Evolutionary conservation across 2,329 filamentous ascomycete species (phyloP), one percentile per base, ranked within the genome.

Genomic region (Zalaria sp.): DNA sequence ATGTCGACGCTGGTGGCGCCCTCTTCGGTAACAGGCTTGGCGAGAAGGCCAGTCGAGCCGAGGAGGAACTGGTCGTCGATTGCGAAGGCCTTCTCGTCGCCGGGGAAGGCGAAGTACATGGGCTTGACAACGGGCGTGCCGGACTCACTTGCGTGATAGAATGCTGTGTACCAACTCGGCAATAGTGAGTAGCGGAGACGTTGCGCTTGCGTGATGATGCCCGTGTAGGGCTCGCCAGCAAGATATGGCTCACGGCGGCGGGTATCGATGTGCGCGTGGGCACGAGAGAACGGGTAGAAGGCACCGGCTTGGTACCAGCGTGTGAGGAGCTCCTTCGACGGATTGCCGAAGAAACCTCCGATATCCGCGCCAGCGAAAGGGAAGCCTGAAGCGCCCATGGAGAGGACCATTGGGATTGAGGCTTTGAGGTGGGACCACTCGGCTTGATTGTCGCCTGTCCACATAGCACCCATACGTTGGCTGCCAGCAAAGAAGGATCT

Each of bases 271-370:
- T 98, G 91, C 5, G 91, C 91, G 58, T 98, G 91, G 2, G 79
- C 91, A 47, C 91, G 84, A 82, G 96, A 93, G 69, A 96, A 98
- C 5, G 91, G 91, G 60, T 96, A 96, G 70, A 93, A 98, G 43
- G 85, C 84, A 47, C 91, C 91, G 29, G 88, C 79, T 63, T 98
- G 91, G 64, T 94, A 98, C 91, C 91, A 98, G 34, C 91, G 79
- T 7, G 84, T 83, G 51, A 93, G 73, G 25, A 98, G 75, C 46
- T 98, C 89, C 56, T 88, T 88, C 53, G 83, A 83, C 0, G 91
- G 91, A 63, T 98, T 95, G 43, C 91, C 89, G 54, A 98, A 98
- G 72, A 98, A 98, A 27, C 91, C 91, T 43, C 88, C 91, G 39
- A 98, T 88, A 64, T 98, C 91, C 40, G 91, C 91, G 42, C 91